These are phyloP conservation scores for Sonneratia alba DNA, from an alignment of 345 rosid species.

Conservation along the genomic window DNA sequence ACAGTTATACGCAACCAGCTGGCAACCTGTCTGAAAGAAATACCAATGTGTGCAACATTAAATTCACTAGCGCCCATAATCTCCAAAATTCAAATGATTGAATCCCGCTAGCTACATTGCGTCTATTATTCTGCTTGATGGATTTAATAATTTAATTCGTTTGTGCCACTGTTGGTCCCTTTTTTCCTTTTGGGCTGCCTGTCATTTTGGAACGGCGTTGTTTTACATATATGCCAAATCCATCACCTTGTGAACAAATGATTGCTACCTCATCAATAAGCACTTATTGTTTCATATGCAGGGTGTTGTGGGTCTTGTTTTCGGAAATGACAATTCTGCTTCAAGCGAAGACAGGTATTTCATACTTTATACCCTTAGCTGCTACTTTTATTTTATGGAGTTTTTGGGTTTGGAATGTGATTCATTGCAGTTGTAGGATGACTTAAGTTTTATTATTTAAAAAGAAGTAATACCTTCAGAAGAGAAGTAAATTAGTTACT, in stretches of 20 bases:
- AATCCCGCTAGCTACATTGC: neutral
- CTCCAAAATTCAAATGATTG: neutral
- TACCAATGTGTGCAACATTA: neutral
- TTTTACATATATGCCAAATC: neutral
- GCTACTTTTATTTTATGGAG: neutral
- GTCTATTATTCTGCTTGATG: neutral
- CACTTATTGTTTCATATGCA: conserved; percentile 17
- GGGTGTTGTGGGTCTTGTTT: conserved; percentile 93
- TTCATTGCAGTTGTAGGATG: neutral
- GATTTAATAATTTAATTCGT: neutral
- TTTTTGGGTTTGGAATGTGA: neutral
- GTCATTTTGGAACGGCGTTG: neutral
- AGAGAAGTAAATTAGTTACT: neutral
- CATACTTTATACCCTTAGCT: neutral
- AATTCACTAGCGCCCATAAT: neutral
- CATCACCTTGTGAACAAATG: neutral
- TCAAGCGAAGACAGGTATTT: conserved; percentile 74
- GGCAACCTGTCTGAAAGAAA: neutral
- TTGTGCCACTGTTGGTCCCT: neutral
- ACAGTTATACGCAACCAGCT: neutral
- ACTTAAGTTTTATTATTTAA: neutral
- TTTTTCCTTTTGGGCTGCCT: neutral
- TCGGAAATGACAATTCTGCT: conserved; percentile 72
- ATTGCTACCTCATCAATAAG: neutral
- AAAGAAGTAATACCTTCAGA: neutral